Base-by-base conservation (phyloP, 306 rosid species). In the Albizia julibrissin region DNA sequence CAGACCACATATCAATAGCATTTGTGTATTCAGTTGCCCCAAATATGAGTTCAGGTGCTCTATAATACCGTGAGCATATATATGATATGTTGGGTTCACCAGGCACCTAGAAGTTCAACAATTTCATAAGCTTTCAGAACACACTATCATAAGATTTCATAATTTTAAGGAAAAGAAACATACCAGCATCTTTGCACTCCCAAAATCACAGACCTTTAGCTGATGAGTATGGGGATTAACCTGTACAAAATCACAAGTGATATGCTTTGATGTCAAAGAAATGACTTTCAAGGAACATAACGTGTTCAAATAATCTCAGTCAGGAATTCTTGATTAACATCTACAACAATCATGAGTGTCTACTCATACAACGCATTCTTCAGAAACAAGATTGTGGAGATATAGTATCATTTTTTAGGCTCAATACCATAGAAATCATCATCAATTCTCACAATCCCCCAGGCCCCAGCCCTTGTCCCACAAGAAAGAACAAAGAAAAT, bases 1-100 rank as follows among this genome's bases (percentile, higher is more conserved):
- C 97, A 12, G 98, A 94, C 98, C 98, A 94, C 90, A 94, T 89
- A 89, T 94, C 98, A 79, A 94, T 92, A 47, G 98, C 97, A 79
- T 90, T 92, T 58, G 97, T 92, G 84, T 94, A 94, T 83, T 92
- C 97, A n/a, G 97, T 91, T 37, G 98, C 98, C 83, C 98, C 98
- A 68, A 94, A 93, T 84, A 94, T 94, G 84, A 94, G 98, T 84
- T 94, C 98, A 1, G 98, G 98, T 78, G 98, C 98, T 82, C 98
- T 87, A 81, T 94, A 94, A 77, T 94, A 94, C 73, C 98, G 89
- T 8, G 98, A 94, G 83, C 98, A 94, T 42, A 94, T 94, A 83
- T 94, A 94, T 12, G 98, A 91, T 89, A 94, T 94, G 89, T 94
- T 94, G 81, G 98, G 94, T 74, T 94, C 98, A 75, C 98, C 97